Evolutionary conservation across 2,329 filamentous ascomycete species (phyloP).

Genomic region (Epichloe hybrida): DNA sequence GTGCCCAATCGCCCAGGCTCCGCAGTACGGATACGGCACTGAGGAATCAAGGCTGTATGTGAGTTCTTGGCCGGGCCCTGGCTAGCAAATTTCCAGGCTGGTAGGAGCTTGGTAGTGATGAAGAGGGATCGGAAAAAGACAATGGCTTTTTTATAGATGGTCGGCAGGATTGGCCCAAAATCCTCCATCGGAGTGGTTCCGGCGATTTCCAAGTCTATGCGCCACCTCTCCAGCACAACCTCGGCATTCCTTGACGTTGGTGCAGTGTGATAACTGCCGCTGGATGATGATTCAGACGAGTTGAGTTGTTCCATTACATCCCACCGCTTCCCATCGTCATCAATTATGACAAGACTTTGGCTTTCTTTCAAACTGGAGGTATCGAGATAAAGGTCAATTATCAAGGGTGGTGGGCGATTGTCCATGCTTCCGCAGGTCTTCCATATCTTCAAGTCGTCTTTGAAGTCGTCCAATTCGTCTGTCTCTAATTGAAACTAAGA

Average conservation of each 20-base stretch:
- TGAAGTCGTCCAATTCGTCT: constrained; percentile 80
- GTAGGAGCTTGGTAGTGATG: constrained; percentile 67
- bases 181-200: constrained; percentile 38
- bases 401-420: constrained; percentile 65
- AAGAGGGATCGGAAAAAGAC: constrained; percentile 91
- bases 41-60: constrained; percentile 54
- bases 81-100: constrained; percentile 71
- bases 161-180: constrained; percentile 57
- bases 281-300: constrained; percentile 38
- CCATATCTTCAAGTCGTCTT: constrained; percentile 71
- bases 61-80: constrained; percentile 60
- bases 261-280: constrained; percentile 29
- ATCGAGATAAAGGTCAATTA: constrained; percentile 85
- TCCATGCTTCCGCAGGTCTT: constrained; percentile 65
- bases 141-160: constrained; percentile 94
- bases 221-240: constrained; percentile 85
- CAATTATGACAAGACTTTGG: constrained; percentile 75
- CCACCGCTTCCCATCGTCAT: constrained; percentile 84
- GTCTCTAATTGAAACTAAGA: constrained; percentile 85
- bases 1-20: constrained; percentile 38
- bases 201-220: constrained; percentile 52
- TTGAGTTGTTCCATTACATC: constrained; percentile 78
- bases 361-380: constrained; percentile 64
- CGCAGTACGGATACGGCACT: constrained; percentile 63
- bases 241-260: constrained; percentile 44